Percentiles rank a stretch among this genome's conserved stretches.
These are phyloP conservation scores for Rasamsonia emersonii DNA, from an alignment of 2,329 filamentous ascomycete genomes.

Conservation along the genomic window DNA sequence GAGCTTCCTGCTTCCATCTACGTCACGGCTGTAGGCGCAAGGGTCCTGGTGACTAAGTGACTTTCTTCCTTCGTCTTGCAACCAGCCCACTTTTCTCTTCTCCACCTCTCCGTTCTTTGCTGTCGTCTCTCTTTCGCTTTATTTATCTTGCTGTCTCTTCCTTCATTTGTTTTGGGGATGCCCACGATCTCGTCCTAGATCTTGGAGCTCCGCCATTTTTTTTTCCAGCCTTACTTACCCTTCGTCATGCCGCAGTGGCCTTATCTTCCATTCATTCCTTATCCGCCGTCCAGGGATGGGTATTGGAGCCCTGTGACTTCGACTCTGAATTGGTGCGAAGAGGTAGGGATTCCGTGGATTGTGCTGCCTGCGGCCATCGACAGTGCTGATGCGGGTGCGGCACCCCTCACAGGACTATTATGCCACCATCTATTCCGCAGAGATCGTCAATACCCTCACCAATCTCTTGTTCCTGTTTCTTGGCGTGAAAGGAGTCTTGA, in stretches of 20 bases:
- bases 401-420: conserved; percentile 56
- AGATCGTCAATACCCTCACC: conserved; percentile 72
- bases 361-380: conserved; percentile 1
- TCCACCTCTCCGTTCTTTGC: too few species aligned
- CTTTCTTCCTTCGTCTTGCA: too few species aligned
- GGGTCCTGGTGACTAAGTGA: too few species aligned
- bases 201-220: neutral
- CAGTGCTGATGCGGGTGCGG: conserved; percentile 2
- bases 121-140: too few species aligned
- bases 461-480: conserved; percentile 76
- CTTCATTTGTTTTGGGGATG: too few species aligned
- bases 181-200: neutral
- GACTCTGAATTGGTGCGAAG: conserved; percentile 73
- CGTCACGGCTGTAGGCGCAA: too few species aligned
- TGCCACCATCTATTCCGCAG: conserved; percentile 65
- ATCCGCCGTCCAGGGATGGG: conserved; percentile 44
- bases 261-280: conserved; percentile 26
- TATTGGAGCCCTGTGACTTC: conserved; percentile 64
- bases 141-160: too few species aligned
- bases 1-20: too few species aligned
- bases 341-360: conserved; percentile 40
- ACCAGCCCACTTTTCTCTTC: too few species aligned
- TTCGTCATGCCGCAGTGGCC: conserved; percentile 8
- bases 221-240: neutral
- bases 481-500: conserved; percentile 64